Percentiles rank a stretch among this genome's conserved stretches.
phyloP scores from a whole-genome alignment of 352 stramenopile species.

The Globisporangium takayamanum region DNA sequence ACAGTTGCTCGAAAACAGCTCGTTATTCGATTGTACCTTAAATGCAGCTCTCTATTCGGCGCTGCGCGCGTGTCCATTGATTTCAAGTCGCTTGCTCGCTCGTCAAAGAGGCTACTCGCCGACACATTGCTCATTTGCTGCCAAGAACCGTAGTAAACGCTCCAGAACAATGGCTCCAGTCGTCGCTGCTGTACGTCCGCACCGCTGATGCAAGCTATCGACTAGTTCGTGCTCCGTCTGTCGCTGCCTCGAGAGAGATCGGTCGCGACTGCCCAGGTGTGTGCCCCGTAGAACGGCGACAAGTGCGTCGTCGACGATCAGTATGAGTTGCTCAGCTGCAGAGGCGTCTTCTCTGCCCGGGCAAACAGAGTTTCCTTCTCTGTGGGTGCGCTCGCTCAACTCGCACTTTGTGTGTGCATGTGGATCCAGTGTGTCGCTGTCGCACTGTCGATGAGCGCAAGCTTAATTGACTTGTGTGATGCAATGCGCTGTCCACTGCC shows the following conservation, averaged over 20 bases:
- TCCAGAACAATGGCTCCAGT: slow-evolving; percentile 44
- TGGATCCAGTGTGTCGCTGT: no score
- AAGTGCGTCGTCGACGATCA: slow-evolving; percentile 5
- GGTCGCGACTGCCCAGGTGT: slow-evolving; percentile 5
- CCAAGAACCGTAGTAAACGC: slow-evolving; percentile 23
- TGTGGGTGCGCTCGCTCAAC: slow-evolving; percentile 34
- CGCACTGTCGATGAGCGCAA: no score
- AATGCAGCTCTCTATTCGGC: no score
- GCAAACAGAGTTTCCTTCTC: slow-evolving; percentile 89
- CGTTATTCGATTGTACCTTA: no score
- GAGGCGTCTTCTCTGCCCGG: slow-evolving; percentile 80
- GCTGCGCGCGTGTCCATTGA: no score
- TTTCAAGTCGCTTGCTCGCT: background rate
- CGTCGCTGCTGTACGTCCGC: slow-evolving; percentile 15
- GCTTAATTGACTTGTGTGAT: background rate
- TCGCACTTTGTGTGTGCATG: background rate
- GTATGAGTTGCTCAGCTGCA: slow-evolving; percentile 83
- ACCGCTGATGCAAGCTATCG: background rate
- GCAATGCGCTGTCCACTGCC: background rate
- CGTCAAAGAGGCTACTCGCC: background rate
- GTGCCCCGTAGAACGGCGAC: background rate
- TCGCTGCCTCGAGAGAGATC: background rate
- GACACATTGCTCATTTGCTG: slow-evolving; percentile 21
- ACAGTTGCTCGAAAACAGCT: no score
- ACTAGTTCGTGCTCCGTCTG: background rate